Percentiles rank a stretch among this genome's conserved stretches.
Conservation (phyloP, 129 eudicot genomes). For the Helianthus tuberosus region DNA sequence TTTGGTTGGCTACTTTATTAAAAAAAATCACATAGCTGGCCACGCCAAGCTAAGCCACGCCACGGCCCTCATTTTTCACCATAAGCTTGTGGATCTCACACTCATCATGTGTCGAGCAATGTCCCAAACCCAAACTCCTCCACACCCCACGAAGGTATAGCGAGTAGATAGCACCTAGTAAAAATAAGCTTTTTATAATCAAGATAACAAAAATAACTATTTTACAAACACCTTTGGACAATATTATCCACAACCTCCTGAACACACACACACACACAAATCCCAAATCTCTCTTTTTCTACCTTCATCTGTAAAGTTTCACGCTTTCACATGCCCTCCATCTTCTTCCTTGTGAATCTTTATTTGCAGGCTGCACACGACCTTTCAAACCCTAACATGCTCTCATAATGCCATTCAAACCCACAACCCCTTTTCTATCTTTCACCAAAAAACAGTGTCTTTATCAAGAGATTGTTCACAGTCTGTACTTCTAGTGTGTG, state of each 20-base stretch:
- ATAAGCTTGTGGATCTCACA: too few species aligned
- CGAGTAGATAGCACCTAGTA: too few species aligned
- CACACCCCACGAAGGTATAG: too few species aligned
- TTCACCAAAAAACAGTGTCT: slow-evolving; percentile 7
- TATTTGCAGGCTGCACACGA: slow-evolving; percentile 20
- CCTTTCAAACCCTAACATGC: slow-evolving; percentile 32
- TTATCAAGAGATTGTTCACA: background rate
- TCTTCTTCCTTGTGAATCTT: slow-evolving; percentile 42
- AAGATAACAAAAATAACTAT: background rate
- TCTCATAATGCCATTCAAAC: slow-evolving; percentile 36
- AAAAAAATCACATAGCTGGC: too few species aligned
- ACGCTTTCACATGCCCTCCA: slow-evolving; percentile 46
- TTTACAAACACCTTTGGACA: background rate
- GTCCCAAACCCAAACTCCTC: too few species aligned
- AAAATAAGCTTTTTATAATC: too few species aligned
- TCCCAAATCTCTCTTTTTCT: slow-evolving; percentile 48
- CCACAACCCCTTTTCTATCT: slow-evolving; percentile 14
- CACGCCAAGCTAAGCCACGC: too few species aligned
- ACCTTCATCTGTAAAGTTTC: slow-evolving; percentile 42
- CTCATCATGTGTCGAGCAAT: too few species aligned
- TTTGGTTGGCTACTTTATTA: too few species aligned
- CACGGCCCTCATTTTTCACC: too few species aligned
- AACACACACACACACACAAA: slow-evolving; percentile 32
- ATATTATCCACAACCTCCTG: background rate
- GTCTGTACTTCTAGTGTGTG: slow-evolving; percentile 24